These are phyloP conservation scores for Aspergillus funiculosus DNA, from an alignment of 495 filamentous ascomycete genomes.

Conservation along the genomic window DNA sequence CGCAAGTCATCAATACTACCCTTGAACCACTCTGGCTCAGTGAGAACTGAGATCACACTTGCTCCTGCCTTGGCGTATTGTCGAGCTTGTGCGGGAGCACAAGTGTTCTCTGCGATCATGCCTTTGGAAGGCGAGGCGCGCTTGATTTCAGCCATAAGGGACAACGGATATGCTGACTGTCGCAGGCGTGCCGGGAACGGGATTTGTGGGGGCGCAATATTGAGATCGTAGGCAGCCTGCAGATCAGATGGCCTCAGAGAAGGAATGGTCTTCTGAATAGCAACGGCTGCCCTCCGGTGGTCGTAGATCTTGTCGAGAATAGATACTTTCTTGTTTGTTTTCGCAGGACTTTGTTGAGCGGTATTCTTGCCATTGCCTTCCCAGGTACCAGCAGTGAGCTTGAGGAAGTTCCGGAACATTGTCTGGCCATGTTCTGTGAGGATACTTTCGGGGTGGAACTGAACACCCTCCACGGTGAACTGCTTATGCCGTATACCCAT, in stretches of 20 bases:
- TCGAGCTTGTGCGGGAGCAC: slow-evolving; percentile 83
- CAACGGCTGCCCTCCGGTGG: slow-evolving; percentile 69
- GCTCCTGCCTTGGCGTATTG: slow-evolving; percentile 91
- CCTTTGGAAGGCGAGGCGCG: slow-evolving; percentile 95
- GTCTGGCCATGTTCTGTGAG: slow-evolving; percentile 78
- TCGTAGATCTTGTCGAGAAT: slow-evolving; percentile 92
- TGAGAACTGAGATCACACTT: slow-evolving; percentile 94
- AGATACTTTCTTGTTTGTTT: slow-evolving; percentile 58
- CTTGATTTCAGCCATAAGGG: slow-evolving; percentile 96
- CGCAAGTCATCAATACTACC: slow-evolving; percentile 92
- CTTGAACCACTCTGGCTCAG: slow-evolving; percentile 98
- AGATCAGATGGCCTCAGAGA: slow-evolving; percentile 79
- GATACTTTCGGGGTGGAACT: slow-evolving; percentile 98
- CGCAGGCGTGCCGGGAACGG: slow-evolving; percentile 74
- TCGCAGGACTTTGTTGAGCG: slow-evolving; percentile 15
- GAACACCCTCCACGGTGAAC: slow-evolving; percentile 83
- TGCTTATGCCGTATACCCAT: slow-evolving; percentile 96
- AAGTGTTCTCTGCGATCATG: slow-evolving; percentile 78
- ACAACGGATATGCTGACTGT: slow-evolving; percentile 71
- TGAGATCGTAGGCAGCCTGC: slow-evolving; percentile 79
- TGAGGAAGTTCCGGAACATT: slow-evolving; percentile 91
- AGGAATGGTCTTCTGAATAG: slow-evolving; percentile 77
- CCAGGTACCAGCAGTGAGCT: slow-evolving; percentile 86
- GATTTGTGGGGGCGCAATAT: slow-evolving; percentile 78
- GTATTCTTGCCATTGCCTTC: slow-evolving; percentile 58